phyloP scores from a whole-genome alignment of 163 green algal species.

The Scenedesmus sp. region DNA sequence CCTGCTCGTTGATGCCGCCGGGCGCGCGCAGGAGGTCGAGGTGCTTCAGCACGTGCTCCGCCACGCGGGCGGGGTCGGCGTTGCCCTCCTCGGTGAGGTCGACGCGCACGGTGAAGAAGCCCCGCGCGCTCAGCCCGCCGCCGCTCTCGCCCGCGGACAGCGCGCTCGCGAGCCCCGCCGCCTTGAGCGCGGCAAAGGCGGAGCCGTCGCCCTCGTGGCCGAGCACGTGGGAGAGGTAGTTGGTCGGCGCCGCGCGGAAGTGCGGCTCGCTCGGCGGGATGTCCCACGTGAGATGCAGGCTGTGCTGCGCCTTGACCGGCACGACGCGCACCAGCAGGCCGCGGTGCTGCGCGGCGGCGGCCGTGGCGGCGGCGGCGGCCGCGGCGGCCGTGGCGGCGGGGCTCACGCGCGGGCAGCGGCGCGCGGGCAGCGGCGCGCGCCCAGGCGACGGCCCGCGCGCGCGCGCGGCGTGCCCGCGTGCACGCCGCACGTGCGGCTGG shows the following conservation, averaged over 20 bases:
- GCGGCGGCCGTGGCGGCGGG: slow-evolving; percentile 1
- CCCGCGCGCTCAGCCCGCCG: slow-evolving; percentile 43
- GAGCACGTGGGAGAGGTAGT: slow-evolving; percentile 81
- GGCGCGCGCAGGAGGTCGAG: slow-evolving; percentile 68
- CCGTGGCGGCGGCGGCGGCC: slow-evolving; percentile 47
- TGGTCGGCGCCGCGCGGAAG: slow-evolving; percentile 59
- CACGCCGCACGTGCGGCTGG: too few species aligned
- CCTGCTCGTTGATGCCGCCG: slow-evolving; percentile 67
- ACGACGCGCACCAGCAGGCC: slow-evolving; percentile 63
- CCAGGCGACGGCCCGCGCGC: too few species aligned
- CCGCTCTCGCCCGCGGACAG: slow-evolving; percentile 13
- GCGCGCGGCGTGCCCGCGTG: too few species aligned
- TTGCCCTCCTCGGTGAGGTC: slow-evolving; percentile 70
- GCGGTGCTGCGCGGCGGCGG: slow-evolving; percentile 30
- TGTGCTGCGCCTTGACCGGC: slow-evolving; percentile 74
- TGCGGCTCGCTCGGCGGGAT: slow-evolving; percentile 56
- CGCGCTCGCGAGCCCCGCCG: slow-evolving; percentile 15
- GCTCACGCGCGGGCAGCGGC: neutral
- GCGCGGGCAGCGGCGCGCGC: neutral
- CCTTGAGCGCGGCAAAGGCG: slow-evolving; percentile 81
- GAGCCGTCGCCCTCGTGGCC: slow-evolving; percentile 77
- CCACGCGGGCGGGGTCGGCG: slow-evolving; percentile 63
- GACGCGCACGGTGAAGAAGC: slow-evolving; percentile 54
- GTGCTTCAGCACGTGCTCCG: slow-evolving; percentile 79
- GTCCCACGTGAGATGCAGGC: slow-evolving; percentile 74